Base-by-base conservation (phyloP, 1,284 basidiomycete genomes). In the Sutorius eximius region DNA sequence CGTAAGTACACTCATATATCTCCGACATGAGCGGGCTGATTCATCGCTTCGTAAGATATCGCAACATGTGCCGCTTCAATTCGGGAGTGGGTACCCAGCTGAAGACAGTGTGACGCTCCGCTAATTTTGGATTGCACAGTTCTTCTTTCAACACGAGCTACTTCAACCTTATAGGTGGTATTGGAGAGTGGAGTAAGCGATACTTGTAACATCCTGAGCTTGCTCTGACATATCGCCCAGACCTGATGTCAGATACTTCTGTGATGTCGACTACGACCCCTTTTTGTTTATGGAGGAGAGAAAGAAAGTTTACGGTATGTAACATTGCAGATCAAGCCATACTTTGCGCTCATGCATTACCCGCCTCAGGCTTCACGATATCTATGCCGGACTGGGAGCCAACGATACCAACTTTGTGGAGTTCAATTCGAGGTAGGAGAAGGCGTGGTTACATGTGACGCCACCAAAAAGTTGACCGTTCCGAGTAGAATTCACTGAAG, bases 61-160 rank as follows among this genome's bases (percentile, higher is more conserved):
- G 84, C 27, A 86, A 87, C 57, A 85, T 92, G 89, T 93, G 90
- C 69, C 82, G 92, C 44, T 95, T 89, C 73, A 89, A 93, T 67
- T 89, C 88, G 22, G 91, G 91, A 32, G 89, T 88, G 71, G 68
- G 87, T 65, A 15, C 16, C 34, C 41, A 50, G 24, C 42, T 47
- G 52, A 22, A 57, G 12, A 9, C 18, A 36, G n/a, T 37, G 40
- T 42, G 30, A 1, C 16, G n/a, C 29, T 44, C 38, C n/a, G 29
- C 52, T 63, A 40, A 61, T 30, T 27, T 50, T 43, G 49, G 40
- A 42, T 47, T 51, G 29, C 49, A 6, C 58, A 89, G 85, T 89
- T 85, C 73, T 90, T 93, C 74, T 93, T 85, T 74, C 77, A 81
- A 40, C 91, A 95, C 63, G 83, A 86, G 50, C 71, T 91, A 8